Conservation (phyloP, 306 rosid species). For the Malus domestica region ASM211411v1 NC_041805.1:12546501-12547000, state of each 20-base stretch:
- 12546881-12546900: too few relatives aligned
- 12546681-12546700: conserved; percentile 59
- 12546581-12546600: conserved; percentile 78
- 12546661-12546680: conserved; percentile 68
- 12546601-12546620: conserved; percentile 43
- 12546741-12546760: conserved; percentile 61
- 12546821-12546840: conserved; percentile 6
- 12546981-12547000: neutral
- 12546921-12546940: too few relatives aligned
- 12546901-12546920: too few relatives aligned
- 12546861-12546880: too few relatives aligned
- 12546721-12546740: conserved; percentile 83
- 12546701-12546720: conserved; percentile 43
- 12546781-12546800: conserved; percentile 77
- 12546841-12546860: neutral
- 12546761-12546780: conserved; percentile 75
- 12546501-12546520: conserved; percentile 40
- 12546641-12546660: conserved; percentile 77
- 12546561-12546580: conserved; percentile 34
- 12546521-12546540: conserved; percentile 41
- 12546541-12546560: conserved; percentile 17
- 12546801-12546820: conserved; percentile 77
- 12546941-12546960: too few relatives aligned
- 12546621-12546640: conserved; percentile 78
- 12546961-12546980: too few relatives aligned